Evolutionary conservation across 139 green algal species (phyloP), one percentile per base, ranked within the genome.

Genomic region (Haematococcus lacustris): DNA sequence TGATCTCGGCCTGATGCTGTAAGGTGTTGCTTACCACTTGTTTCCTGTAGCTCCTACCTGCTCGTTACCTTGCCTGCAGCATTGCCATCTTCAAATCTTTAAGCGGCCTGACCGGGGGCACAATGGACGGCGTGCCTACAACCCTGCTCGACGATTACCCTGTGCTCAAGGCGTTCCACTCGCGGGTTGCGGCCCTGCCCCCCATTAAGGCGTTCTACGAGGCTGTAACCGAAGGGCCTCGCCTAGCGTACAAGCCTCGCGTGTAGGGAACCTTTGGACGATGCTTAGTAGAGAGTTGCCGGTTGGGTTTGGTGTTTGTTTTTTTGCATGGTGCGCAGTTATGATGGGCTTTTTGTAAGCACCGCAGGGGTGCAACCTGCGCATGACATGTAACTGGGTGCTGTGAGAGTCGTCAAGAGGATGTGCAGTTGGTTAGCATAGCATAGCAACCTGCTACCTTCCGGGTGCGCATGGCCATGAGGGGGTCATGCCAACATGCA

Each of bases 111-210:
- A 41, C 69, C 1, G 47, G 70, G 38, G 70, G 70, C 37, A 33
- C 30, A 35, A 66, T 75, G 41, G 71, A 76, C n/a, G 71, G 71
- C 28, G 21, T 76, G 26, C 71, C 71, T 3, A 65, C 41, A 1
- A 66, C 43, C 6, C 34, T 76, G 61, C 63, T 76, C 34, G 47
- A 76, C 26, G 28, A 50, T 2, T 71, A 76, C 43, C 71, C 71
- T 2, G 47, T 38, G 33, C 53, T 75, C 70, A 75, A 64, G 53
- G 53, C n/a, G n/a, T n/a, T n/a, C 71, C 71, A 76, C 38, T 60
- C 69, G 23, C 71, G 57, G 3, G 39, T 76, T 2, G 71, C 71
- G 5, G n/a, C 9, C 38, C 71, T 76, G 40, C 71, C 71, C 25
- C n/a, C 53, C 7, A 40, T 70, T 17, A 41, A 30, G 30, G 61